Evolutionary conservation across 768 basidiomycete genomes (phyloP).

Genomic region (Rhizopogon sp.): DNA sequence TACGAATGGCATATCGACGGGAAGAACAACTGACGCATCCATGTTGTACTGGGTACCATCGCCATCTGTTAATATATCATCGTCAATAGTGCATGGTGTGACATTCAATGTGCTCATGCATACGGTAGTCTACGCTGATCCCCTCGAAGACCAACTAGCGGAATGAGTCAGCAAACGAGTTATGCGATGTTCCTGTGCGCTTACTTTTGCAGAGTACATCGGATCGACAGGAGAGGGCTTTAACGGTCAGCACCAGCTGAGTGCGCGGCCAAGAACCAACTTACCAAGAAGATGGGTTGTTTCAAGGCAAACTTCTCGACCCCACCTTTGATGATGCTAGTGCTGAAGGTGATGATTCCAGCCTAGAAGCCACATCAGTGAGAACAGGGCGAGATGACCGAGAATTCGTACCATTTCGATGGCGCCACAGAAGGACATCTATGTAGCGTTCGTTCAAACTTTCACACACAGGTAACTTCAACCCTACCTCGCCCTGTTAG

Average conservation of each 20-base stretch:
- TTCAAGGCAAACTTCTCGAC: constrained; percentile 69
- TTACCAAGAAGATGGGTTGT: constrained; percentile 70
- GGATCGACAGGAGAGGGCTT: constrained; percentile 76
- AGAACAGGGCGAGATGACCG: background rate
- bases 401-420: constrained; percentile 59
- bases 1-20: background rate
- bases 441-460: background rate
- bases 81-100: constrained; percentile 1
- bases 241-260: background rate
- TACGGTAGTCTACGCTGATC: constrained; percentile 66
- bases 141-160: constrained; percentile 67
- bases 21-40: constrained; percentile 51
- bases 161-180: background rate
- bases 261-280: constrained; percentile 5
- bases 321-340: constrained; percentile 70
- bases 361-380: constrained; percentile 32
- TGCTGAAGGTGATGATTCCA: constrained; percentile 67
- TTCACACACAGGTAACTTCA: background rate
- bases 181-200: background rate
- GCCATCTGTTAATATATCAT: constrained; percentile 40
- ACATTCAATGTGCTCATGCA: constrained; percentile 14
- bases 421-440: constrained; percentile 73
- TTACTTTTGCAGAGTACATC: constrained; percentile 62
- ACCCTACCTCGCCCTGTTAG: constrained; percentile 49
- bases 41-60: constrained; percentile 74